phyloP scores from a whole-genome alignment of 805 yeast species.

The Pichia gijzeniarum region DNA sequence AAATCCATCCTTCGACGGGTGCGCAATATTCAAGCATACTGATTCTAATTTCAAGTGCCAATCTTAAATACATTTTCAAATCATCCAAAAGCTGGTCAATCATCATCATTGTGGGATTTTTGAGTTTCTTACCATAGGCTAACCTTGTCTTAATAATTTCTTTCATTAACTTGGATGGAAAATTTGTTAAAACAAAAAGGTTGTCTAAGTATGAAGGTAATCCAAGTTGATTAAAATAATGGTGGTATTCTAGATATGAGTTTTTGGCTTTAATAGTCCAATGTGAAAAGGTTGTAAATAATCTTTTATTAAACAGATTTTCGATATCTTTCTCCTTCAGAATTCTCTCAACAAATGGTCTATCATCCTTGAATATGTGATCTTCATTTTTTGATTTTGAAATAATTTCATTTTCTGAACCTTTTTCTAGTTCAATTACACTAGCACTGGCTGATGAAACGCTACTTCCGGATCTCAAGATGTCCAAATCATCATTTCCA shows the following conservation, averaged over 20 bases:
- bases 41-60: slow-evolving; percentile 70
- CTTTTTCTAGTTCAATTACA: neutral
- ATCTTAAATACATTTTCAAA: slow-evolving; percentile 65
- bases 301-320: slow-evolving; percentile 60
- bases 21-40: slow-evolving; percentile 55
- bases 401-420: neutral
- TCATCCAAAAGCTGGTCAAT: slow-evolving; percentile 91
- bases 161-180: slow-evolving; percentile 74
- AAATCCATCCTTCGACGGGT: slow-evolving; percentile 61
- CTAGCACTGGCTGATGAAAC: neutral
- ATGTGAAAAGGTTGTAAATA: slow-evolving; percentile 65
- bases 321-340: slow-evolving; percentile 76
- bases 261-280: slow-evolving; percentile 77
- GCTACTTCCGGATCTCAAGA: slow-evolving; percentile 32
- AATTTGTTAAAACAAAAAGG: slow-evolving; percentile 57
- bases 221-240: slow-evolving; percentile 57
- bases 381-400: slow-evolving; percentile 9
- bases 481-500: slow-evolving; percentile 73
- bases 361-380: slow-evolving; percentile 49
- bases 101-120: slow-evolving; percentile 89
- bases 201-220: slow-evolving; percentile 67
- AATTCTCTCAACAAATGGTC: slow-evolving; percentile 74
- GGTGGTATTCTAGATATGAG: slow-evolving; percentile 58
- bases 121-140: slow-evolving; percentile 67
- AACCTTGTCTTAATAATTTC: slow-evolving; percentile 73